These are phyloP conservation scores for Thymus mandschuricus DNA, from an alignment of 257 asterid species.

Conservation along the genomic window DNA sequence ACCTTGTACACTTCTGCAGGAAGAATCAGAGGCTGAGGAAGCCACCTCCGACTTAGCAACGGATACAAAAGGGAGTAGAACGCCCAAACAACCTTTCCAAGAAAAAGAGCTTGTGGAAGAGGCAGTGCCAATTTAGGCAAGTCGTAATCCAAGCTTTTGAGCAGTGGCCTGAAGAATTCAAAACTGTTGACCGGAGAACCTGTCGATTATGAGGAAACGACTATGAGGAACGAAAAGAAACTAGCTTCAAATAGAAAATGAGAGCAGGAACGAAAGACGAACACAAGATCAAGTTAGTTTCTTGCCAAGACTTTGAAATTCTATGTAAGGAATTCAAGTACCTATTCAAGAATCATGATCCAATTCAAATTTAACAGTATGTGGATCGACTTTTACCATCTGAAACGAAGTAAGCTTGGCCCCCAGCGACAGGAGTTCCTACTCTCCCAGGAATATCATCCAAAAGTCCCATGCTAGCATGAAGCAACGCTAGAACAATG, in stretches of 20 bases:
- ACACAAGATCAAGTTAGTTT: conserved; percentile 16
- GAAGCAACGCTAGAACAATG: conserved; percentile 78
- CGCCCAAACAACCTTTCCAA: conserved; percentile 71
- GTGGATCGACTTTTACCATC: conserved; percentile 60
- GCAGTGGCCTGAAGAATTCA: conserved; percentile 73
- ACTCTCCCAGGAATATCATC: conserved; percentile 84
- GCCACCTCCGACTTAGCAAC: conserved; percentile 68
- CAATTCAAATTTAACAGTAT: neutral
- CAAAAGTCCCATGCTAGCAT: conserved; percentile 98
- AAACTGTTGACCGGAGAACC: conserved; percentile 94
- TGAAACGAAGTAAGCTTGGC: conserved; percentile 92
- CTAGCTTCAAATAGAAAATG: neutral
- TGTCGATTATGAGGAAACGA: conserved; percentile 37
- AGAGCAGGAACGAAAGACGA: neutral
- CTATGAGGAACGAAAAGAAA: conserved; percentile 1
- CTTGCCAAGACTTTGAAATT: neutral
- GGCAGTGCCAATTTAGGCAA: conserved; percentile 66
- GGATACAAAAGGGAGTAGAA: conserved; percentile 75
- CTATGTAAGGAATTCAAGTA: neutral
- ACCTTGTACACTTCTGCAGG: conserved; percentile 96
- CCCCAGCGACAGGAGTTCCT: conserved; percentile 86
- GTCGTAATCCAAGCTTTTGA: conserved; percentile 73
- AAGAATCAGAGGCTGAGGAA: conserved; percentile 91
- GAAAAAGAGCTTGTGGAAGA: conserved; percentile 69
- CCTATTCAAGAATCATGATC: too few species aligned